Percentiles rank a stretch among this genome's conserved stretches.
phyloP scores from a whole-genome alignment of 2,329 filamentous ascomycete species.

The Talaromyces sp. region DNA sequence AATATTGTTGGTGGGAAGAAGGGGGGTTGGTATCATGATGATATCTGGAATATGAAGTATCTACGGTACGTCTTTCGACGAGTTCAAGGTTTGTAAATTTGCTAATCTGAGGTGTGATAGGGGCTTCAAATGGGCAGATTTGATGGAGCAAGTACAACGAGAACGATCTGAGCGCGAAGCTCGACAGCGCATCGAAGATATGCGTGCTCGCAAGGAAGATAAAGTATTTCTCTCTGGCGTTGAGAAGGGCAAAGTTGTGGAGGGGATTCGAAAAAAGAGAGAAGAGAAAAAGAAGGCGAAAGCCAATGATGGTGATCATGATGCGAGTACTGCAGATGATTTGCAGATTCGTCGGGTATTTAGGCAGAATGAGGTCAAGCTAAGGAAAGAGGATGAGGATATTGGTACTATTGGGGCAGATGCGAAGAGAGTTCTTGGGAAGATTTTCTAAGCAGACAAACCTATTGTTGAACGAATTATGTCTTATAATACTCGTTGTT shows the following conservation, averaged over 20 bases:
- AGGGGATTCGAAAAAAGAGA: conserved; percentile 46
- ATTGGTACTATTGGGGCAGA: conserved; percentile 33
- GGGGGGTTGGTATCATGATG: conserved; percentile 46
- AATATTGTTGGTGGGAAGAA: conserved; percentile 43
- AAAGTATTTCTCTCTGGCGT: conserved; percentile 45
- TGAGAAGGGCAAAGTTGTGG: conserved; percentile 38
- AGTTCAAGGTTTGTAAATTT: neutral
- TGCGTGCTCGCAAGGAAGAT: conserved; percentile 42
- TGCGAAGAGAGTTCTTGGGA: conserved; percentile 44
- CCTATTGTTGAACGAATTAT: neutral
- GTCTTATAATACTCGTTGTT: neutral
- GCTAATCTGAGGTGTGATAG: neutral
- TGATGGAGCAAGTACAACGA: conserved; percentile 45
- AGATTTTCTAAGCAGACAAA: conserved; percentile 41
- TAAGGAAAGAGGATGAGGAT: conserved; percentile 27
- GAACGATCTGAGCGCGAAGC: conserved; percentile 44
- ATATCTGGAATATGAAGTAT: conserved; percentile 49
- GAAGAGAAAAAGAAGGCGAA: conserved; percentile 38
- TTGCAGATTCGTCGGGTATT: conserved; percentile 36
- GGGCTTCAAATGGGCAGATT: conserved; percentile 43
- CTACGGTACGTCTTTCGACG: conserved; percentile 21
- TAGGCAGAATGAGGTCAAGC: conserved; percentile 40
- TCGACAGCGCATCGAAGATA: conserved; percentile 41
- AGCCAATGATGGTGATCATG: conserved; percentile 23
- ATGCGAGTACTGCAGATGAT: conserved; percentile 13